These are phyloP conservation scores for Sporothrix globosa DNA, from an alignment of 2,329 filamentous ascomycete species.

Conservation along the genomic window DNA sequence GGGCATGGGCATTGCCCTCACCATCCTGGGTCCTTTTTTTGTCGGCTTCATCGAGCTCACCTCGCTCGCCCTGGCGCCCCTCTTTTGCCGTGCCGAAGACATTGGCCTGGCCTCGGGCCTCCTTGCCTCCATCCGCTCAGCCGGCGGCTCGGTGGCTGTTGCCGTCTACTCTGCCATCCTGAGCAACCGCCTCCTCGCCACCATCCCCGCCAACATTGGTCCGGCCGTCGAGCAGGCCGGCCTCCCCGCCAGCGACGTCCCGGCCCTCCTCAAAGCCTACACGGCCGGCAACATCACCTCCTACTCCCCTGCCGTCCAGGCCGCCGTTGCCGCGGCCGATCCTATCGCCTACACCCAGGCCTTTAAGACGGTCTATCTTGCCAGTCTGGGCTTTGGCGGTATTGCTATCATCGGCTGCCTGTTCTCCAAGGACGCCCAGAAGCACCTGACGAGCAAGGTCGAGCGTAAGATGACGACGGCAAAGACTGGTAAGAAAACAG, in stretches of 20 bases:
- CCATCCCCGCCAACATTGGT: constrained; percentile 42
- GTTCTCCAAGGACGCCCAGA: constrained; percentile 28
- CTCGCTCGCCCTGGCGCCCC: constrained; percentile 29
- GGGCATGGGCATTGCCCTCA: constrained; percentile 29
- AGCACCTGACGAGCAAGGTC: constrained; percentile 28
- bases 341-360: constrained; percentile 27
- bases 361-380: constrained; percentile 30
- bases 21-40: constrained; percentile 26
- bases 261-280: constrained; percentile 16
- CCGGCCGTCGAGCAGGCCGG: constrained; percentile 45
- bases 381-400: constrained; percentile 28
- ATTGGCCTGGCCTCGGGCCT: constrained; percentile 44
- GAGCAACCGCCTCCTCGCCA: constrained; percentile 40
- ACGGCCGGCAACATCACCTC: constrained; percentile 8
- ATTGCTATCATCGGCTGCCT: constrained; percentile 29
- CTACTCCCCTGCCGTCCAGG: constrained; percentile 15
- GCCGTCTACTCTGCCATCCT: constrained; percentile 29
- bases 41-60: constrained; percentile 33
- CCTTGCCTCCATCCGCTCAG: constrained; percentile 43
- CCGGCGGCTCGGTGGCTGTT: constrained; percentile 13
- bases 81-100: constrained; percentile 40
- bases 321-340: constrained; percentile 12
- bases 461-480: constrained; percentile 27
- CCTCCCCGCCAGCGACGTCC: constrained; percentile 10
- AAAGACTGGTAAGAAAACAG: background rate